Evolutionary conservation across 2,329 filamentous ascomycete genomes (phyloP), one percentile per base, ranked within the genome.

Genomic region (Hypoxylon sp.): DNA sequence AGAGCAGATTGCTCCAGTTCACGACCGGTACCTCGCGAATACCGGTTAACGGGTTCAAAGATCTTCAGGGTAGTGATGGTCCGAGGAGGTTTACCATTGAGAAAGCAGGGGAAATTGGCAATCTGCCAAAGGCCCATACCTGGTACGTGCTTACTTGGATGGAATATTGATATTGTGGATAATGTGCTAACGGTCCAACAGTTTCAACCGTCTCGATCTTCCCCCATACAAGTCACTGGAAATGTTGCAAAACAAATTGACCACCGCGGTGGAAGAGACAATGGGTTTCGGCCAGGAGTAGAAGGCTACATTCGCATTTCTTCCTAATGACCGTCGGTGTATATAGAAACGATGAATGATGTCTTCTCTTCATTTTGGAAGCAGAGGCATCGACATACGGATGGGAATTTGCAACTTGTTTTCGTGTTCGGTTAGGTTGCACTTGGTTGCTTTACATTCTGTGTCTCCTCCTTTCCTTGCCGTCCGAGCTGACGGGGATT

Each of bases 281-380:
- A 92, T 99, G 79, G 94, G 94, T 57, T 99, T 99, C 71, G 94
- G 94, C 61, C 94, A 99, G 77, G 94, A 99, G 78, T 99, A 91
- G 54, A 63, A 59, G 54, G 34, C 55, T 59, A 36, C 48, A 12
- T 45, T 44, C 36, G 20, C 51, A 38, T 53, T 46, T 49, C 23
- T 34, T 45, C 32, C 20, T 55, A 42, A 44, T 49, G 32, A 26
- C 32, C 15, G 26, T 20, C 38, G 25, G 19, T 48, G 55, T 66
- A 63, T 63, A 63, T 63, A 62, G 48, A 61, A 51, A n/a, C 51
- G 46, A 59, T 43, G 47, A 63, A 64, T 53, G 46, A 57, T 43
- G 17, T 36, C 45, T 48, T 41, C 36, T 36, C 47, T 51, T 41
- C 36, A 12, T 55, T 21, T 31, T 47, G 52, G 41, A 38, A 47